Base-by-base conservation (phyloP, 768 basidiomycete species). In the Kwoniella dendrophila region DNA sequence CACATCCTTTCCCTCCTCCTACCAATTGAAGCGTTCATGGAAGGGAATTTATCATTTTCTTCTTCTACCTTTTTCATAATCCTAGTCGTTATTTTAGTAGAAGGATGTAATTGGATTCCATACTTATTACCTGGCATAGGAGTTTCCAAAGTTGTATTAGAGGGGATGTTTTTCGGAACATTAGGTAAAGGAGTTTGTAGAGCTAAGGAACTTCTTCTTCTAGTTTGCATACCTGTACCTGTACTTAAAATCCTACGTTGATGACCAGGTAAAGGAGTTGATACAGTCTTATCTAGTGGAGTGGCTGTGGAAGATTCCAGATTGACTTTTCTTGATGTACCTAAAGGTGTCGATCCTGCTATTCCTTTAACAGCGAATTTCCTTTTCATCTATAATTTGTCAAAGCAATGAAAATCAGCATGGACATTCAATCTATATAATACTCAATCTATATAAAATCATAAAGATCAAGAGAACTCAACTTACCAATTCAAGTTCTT, bases 401-500 rank as follows among this genome's bases (percentile, higher is more conserved):
- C n/a, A n/a, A n/a, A n/a, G n/a, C n/a, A n/a, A n/a, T n/a, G n/a
- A n/a, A n/a, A n/a, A n/a, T n/a, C n/a, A n/a, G n/a, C n/a, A n/a
- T n/a, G n/a, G n/a, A n/a, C n/a, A n/a, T n/a, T n/a, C n/a, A n/a
- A n/a, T n/a, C 12, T 22, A 22, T 26, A 41, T 45, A 44, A 14
- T 41, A 33, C 5, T 40, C 30, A 32, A 56, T 27, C 6, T 44
- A 18, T 8, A 32, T 38, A 27, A 62, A 44, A 20, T 27, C 8
- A 12, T n/a, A 47, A 32, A 51, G 20, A 26, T 30, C 32, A 33
- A 16, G 26, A 33, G 14, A 47, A 34, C 26, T n/a, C 7, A 43
- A 83, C 85, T 55, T 62, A 96, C 93, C 78, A 94, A 74, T 75
- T 95, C 92, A 38, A 96, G 81, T 77, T 95, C 93, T 77, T 94